Base-by-base conservation (phyloP, 768 basidiomycete species). In the Scleroderma bovista region DNA sequence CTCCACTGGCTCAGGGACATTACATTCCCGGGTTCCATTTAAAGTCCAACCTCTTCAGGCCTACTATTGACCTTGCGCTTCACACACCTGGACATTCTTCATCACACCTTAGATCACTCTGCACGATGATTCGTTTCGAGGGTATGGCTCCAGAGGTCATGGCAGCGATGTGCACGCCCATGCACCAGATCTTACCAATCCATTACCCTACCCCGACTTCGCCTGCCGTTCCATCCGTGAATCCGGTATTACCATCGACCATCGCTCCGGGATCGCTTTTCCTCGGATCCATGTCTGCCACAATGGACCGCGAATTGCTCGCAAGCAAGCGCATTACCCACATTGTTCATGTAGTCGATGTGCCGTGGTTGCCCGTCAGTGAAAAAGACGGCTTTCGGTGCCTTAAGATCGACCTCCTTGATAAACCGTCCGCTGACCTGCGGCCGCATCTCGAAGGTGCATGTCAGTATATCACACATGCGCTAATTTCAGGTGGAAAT, bases 91-190 rank as follows among this genome's bases (percentile, higher is more conserved):
- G n/a, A n/a, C 34, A 15, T 13, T 16, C 24, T 39, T 37, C 34
- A 44, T 38, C 44, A 42, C 50, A 9, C 19, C 47, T 4, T 44
- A 43, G 24, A 29, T 36, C 3, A 37, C n/a, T 46, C 41, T 32
- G 6, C n/a, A 51, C 24, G 20, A 88, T 88, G 86, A 88, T 89
- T 62, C 80, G 86, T 47, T 88, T 88, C 74, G 86, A 88, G 64
- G 78, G 74, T 48, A 71, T 88, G 53, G 75, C 86, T 12, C 78
- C 81, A 24, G 86, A 88, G 58, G 84, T 88, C 44, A 80, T 85
- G 76, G 83, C 87, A 64, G 83, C 87, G 7, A 86, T 89, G 81
- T 88, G 86, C 70, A 89, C 86, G 0, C 87, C 87, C 1, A 88
- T 89, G 87, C 86, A 89, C 68, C 76, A 77, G 55, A 79, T 89